These are phyloP conservation scores for Phlyctochytrium bullatum DNA, from an alignment of 192 early-diverging fungal genomes.

Conservation along the genomic window DNA sequence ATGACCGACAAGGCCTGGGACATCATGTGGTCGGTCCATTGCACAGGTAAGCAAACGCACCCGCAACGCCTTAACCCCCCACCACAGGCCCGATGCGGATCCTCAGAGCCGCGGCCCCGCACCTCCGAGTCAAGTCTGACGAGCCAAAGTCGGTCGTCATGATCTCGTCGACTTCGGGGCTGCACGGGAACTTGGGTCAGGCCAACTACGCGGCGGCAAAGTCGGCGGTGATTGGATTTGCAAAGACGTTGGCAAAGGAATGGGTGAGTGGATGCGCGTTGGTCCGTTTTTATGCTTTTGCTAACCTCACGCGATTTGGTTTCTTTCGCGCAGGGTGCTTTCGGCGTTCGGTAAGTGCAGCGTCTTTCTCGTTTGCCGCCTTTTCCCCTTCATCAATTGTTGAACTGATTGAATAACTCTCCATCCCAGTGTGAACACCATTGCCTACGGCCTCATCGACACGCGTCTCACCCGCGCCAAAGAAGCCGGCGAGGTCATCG, in stretches of 20 bases:
- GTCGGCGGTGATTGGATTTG: conserved; percentile 38
- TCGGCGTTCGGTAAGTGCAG: no score
- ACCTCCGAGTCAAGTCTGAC: conserved; percentile 57
- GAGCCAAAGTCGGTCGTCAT: conserved; percentile 56
- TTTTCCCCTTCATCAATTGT: no score
- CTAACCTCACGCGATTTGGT: no score
- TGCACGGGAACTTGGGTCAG: conserved; percentile 32
- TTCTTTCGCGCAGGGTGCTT: background rate
- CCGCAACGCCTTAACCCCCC: no score
- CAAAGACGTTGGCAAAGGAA: conserved; percentile 56
- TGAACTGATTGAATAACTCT: no score
- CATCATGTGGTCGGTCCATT: conserved; percentile 48
- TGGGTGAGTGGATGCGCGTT: conserved; percentile 46
- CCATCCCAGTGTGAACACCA: conserved; percentile 60
- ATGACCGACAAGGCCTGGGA: conserved; percentile 29
- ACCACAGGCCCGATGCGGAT: conserved; percentile 61
- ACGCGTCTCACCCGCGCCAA: conserved; percentile 67
- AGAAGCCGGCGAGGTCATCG: conserved; percentile 58
- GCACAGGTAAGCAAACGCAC: no score
- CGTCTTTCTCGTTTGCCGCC: no score
- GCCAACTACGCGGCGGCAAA: conserved; percentile 47
- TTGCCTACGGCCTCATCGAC: conserved; percentile 63
- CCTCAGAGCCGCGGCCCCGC: conserved; percentile 52
- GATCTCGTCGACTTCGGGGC: conserved; percentile 24
- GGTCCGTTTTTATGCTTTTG: background rate